Percentiles rank a stretch among this genome's conserved stretches.
Conservation (phyloP, 2,329 filamentous ascomycete genomes). For the Dryadomyces quercivorus region DNA sequence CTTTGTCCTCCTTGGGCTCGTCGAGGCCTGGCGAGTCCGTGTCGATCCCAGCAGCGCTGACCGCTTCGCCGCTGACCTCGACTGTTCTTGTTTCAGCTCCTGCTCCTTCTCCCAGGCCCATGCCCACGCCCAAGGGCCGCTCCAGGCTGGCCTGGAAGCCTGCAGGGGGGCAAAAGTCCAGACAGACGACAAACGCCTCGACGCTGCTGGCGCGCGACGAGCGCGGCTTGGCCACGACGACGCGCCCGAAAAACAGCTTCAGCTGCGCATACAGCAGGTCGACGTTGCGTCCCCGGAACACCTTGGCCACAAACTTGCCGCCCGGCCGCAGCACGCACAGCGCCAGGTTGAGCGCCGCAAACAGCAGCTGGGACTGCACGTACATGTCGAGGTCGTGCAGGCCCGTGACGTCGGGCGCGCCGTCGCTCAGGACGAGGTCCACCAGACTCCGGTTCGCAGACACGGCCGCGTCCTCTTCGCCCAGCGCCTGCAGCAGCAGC, state of each 20-base stretch:
- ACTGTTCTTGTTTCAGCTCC: too few relatives aligned
- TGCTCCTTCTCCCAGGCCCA: too few relatives aligned
- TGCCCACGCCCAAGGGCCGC: constrained; percentile 56
- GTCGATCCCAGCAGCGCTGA: not conserved
- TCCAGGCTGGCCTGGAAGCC: constrained; percentile 68
- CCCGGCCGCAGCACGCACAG: constrained; percentile 78
- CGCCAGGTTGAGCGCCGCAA: constrained; percentile 84
- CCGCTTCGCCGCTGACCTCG: not conserved
- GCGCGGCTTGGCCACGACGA: constrained; percentile 85
- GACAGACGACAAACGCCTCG: constrained; percentile 91
- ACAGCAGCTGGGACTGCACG: constrained; percentile 89
- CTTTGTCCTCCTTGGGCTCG: not conserved
- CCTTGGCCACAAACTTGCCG: constrained; percentile 95
- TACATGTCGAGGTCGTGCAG: constrained; percentile 97
- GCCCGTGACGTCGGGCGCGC: constrained; percentile 91
- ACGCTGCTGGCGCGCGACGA: constrained; percentile 93
- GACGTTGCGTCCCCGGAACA: constrained; percentile 91
- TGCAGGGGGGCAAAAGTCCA: constrained; percentile 70
- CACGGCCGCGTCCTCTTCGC: too few relatives aligned
- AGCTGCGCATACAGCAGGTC: constrained; percentile 90
- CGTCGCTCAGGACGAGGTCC: constrained; percentile 89
- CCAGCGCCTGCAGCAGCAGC: constrained; percentile 67
- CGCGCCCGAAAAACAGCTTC: constrained; percentile 76
- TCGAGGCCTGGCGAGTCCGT: not conserved
- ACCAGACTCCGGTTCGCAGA: constrained; percentile 39